Base-by-base conservation (phyloP, 257 asterid genomes). In the Solanum ossicruentum region DNA sequence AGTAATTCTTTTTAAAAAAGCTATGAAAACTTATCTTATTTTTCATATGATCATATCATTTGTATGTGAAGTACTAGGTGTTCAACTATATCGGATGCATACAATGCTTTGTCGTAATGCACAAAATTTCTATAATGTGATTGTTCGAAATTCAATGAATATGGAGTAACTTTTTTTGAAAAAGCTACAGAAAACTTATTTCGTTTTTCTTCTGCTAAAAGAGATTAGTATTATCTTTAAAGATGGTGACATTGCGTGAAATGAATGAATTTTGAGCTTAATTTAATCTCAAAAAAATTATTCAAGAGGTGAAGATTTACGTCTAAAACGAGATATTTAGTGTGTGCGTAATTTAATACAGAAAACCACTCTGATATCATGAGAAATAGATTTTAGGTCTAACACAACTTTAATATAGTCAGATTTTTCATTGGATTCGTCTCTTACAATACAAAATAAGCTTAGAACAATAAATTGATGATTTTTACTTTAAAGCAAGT, bases 361-460 rank as follows among this genome's bases (percentile, higher is more conserved):
- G 70, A 2, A 6, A 3, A 2, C 0, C 15, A 3, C 10, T 61
- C 6, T 60, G 0, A 61, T 61, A n/a, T 10, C 6, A n/a, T 10
- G 15, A 58, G 28, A n/a, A 23, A 9, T 57, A 3, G 2, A n/a
- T 20, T 58, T 20, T 60, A 1, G 12, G 5, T 60, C 17, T 60
- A 4, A 3, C 2, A 12, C 10, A 23, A 21, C 9, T 1, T 66
- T 7, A 13, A 7, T 66, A 0, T 16, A 12, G 5, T 7, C 10
- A 1, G 0, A 0, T 7, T 32, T 0, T 32, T 66, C 43, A 26
- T 0, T 28, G 3, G 15, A 8, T 16, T 0, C 12, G 0, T 8
- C 21, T 3, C 0, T 16, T 3, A 66, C 6, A 28, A 66, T 66
- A 2, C 8, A 67, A 4, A 1, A 67, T 0, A 67, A 36, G 0